A percentile compares a stretch with the other conserved stretches of the same genome.
phyloP scores from a whole-genome alignment of 768 basidiomycete species.

The Tephrocybe sp. region DNA sequence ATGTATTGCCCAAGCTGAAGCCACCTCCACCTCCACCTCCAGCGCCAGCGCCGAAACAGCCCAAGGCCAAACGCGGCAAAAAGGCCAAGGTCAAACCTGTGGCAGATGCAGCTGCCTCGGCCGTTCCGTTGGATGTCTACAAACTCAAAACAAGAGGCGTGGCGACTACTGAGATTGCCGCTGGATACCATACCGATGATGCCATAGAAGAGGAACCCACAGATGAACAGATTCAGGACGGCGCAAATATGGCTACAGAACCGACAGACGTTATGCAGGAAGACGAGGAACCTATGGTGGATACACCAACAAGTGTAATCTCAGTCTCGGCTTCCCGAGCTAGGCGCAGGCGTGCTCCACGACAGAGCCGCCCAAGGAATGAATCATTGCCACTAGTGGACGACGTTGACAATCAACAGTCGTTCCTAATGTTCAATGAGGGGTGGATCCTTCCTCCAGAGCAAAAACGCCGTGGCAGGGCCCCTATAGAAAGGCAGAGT shows the following conservation, averaged over 20 bases:
- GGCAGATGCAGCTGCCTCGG: neutral
- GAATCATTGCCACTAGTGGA: slow-evolving; percentile 60
- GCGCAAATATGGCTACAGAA: neutral
- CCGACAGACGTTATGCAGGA: neutral
- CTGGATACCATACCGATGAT: too few relatives aligned
- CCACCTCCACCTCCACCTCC: slow-evolving; percentile 50
- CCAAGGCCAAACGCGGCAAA: slow-evolving; percentile 36
- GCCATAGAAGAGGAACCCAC: too few relatives aligned
- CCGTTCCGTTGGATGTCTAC: too few relatives aligned
- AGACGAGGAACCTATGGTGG: neutral
- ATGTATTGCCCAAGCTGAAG: slow-evolving; percentile 62
- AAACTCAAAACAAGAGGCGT: too few relatives aligned
- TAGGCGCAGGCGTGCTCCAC: slow-evolving; percentile 27
- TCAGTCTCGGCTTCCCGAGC: slow-evolving; percentile 28
- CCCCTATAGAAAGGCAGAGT: slow-evolving; percentile 40
- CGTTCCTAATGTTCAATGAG: slow-evolving; percentile 80
- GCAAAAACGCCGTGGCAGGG: slow-evolving; percentile 62
- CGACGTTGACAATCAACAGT: slow-evolving; percentile 68
- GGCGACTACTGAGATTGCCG: too few relatives aligned
- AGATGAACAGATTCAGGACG: neutral
- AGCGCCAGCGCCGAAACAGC: slow-evolving; percentile 38
- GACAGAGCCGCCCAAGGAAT: slow-evolving; percentile 12
- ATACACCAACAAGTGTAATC: slow-evolving; percentile 37
- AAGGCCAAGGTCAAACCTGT: slow-evolving; percentile 34
- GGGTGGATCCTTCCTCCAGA: slow-evolving; percentile 89